Conservation (phyloP, 495 filamentous ascomycete species). For the Penicillium subrubescens region DNA sequence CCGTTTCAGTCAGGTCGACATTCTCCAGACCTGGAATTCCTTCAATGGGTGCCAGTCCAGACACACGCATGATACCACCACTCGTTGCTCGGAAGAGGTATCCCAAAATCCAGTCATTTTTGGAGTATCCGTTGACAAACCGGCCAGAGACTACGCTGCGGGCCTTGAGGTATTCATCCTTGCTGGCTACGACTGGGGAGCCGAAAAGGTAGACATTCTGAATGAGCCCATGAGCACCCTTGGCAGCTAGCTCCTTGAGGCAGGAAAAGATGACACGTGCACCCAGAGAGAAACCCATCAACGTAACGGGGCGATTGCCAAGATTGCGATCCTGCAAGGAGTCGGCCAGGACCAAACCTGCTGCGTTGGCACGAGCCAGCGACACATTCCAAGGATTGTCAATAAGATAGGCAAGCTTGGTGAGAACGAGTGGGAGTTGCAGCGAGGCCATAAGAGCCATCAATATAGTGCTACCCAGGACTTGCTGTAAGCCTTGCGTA, state of each 20-base stretch:
- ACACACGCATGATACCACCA: conserved; percentile 88
- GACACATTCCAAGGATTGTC: conserved; percentile 99
- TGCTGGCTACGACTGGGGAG: conserved; percentile 86
- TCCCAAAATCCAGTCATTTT: conserved; percentile 96
- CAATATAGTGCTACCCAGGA: conserved; percentile 87
- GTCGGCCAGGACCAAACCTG: conserved; percentile 93
- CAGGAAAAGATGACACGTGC: conserved; percentile 92
- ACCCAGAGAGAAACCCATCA: conserved; percentile 96
- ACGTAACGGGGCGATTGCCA: conserved; percentile 85
- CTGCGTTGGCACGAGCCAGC: conserved; percentile 80
- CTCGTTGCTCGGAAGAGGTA: conserved; percentile 95
- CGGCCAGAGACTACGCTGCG: conserved; percentile 82
- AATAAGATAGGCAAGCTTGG: conserved; percentile 94
- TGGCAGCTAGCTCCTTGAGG: conserved; percentile 80
- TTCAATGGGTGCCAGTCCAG: conserved; percentile 82
- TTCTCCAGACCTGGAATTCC: conserved; percentile 84
- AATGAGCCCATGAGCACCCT: conserved; percentile 86
- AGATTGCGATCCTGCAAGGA: conserved; percentile 91
- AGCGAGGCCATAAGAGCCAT: conserved; percentile 88
- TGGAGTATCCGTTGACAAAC: conserved; percentile 93
- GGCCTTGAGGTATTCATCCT: conserved; percentile 84
- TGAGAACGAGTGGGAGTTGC: conserved; percentile 88
- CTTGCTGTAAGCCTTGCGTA: conserved; percentile 93
- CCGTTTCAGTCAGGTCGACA: conserved; percentile 80
- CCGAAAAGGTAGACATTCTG: conserved; percentile 97